These are phyloP conservation scores for Aspergillus eucalypticola DNA, from an alignment of 2,329 filamentous ascomycete genomes.

Conservation along the genomic window DNA sequence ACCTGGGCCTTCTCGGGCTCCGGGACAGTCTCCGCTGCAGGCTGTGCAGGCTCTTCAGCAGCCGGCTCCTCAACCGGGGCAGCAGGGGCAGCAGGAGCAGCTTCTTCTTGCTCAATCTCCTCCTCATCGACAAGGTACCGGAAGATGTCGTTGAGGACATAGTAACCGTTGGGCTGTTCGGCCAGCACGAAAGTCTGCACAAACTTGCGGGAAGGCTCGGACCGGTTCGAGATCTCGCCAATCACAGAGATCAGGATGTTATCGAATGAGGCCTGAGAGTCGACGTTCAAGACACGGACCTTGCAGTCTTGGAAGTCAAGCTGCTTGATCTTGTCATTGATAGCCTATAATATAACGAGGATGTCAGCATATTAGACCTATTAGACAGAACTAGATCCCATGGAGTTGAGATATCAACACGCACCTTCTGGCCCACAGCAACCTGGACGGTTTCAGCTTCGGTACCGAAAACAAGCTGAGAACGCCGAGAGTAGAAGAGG, in stretches of 20 bases:
- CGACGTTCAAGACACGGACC: constrained; percentile 95
- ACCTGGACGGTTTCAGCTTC: constrained; percentile 88
- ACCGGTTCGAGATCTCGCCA: constrained; percentile 95
- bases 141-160: constrained; percentile 97
- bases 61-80: constrained; percentile 44
- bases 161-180: constrained; percentile 94
- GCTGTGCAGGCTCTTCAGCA: constrained; percentile 47
- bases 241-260: constrained; percentile 98
- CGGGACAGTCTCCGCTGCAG: constrained; percentile 39
- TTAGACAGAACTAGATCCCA: not conserved
- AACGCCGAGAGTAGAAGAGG: constrained; percentile 95
- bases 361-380: constrained; percentile 11
- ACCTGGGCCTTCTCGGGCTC: constrained; percentile 33
- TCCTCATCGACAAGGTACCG: constrained; percentile 86
- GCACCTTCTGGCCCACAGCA: constrained; percentile 81
- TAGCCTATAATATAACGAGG: constrained; percentile 63
- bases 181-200: constrained; percentile 97
- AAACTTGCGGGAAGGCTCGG: constrained; percentile 88
- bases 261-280: constrained; percentile 87
- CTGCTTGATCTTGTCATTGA: constrained; percentile 90
- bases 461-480: constrained; percentile 88
- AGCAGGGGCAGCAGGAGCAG: constrained; percentile 42
- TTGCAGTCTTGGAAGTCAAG: constrained; percentile 97
- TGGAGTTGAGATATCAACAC: constrained; percentile 42
- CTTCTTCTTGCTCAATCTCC: constrained; percentile 51